A percentile compares a stretch with the other conserved stretches of the same genome.
phyloP scores from a whole-genome alignment of 768 basidiomycete species.

The Terana coerulea region DNA sequence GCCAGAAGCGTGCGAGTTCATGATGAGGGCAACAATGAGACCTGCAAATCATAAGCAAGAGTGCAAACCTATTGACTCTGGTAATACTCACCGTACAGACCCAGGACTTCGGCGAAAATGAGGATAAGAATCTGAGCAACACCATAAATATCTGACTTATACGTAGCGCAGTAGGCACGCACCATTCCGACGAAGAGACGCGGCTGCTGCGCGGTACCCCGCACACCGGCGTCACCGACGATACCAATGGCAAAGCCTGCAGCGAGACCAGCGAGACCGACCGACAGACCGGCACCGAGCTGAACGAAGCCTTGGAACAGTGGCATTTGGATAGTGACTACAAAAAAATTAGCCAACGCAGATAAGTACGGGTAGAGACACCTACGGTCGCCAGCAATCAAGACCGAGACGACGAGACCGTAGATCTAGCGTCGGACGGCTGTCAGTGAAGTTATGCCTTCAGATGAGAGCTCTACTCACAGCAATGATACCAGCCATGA shows the following conservation, averaged over 20 bases:
- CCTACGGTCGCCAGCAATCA: constrained; percentile 86
- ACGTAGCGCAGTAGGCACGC: constrained; percentile 17
- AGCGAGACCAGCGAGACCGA: constrained; percentile 91
- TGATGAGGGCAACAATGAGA: constrained; percentile 92
- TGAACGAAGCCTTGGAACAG: constrained; percentile 93
- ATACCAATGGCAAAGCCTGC: constrained; percentile 98
- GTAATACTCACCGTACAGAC: constrained; percentile 65
- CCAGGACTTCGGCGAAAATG: constrained; percentile 94
- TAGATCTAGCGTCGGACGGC: constrained; percentile 62
- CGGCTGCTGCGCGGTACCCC: constrained; percentile 96
- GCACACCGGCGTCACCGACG: constrained; percentile 97
- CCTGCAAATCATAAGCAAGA: constrained; percentile 32
- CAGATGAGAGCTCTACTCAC: constrained; percentile 45
- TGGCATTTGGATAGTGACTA: constrained; percentile 76
- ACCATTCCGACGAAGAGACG: constrained; percentile 94
- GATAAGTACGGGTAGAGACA: constrained; percentile 19
- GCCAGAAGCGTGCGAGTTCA: constrained; percentile 71
- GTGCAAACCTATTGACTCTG: background rate
- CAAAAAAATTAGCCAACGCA: background rate
- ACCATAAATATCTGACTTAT: background rate
- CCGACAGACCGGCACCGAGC: constrained; percentile 89
- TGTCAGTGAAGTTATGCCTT: background rate
- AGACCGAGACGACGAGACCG: constrained; percentile 97
- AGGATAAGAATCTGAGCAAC: constrained; percentile 84
- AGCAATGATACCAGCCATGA: constrained; percentile 99